Evolutionary conservation across 768 basidiomycete genomes (phyloP).

Genomic region (Podaxis sp.): DNA sequence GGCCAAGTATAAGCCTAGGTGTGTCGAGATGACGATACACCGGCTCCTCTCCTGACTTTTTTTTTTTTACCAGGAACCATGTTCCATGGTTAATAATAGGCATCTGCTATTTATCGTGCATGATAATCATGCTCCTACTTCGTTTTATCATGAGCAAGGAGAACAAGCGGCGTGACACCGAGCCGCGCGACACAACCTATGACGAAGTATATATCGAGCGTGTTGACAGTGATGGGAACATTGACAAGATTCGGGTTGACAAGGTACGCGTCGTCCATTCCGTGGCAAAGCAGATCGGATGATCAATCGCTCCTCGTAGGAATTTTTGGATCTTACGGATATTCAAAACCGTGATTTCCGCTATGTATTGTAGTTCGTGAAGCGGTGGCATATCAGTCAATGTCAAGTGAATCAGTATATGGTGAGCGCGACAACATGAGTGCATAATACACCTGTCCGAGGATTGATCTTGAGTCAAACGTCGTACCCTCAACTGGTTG

Average conservation of each 20-base stretch:
- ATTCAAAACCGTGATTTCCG: conserved; percentile 70
- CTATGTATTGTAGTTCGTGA: conserved; percentile 53
- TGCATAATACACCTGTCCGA: background rate
- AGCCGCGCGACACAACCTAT: conserved; percentile 50
- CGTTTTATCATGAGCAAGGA: conserved; percentile 55
- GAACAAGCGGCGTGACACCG: conserved; percentile 63
- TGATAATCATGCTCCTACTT: conserved; percentile 45
- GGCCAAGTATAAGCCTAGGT: conserved; percentile 65
- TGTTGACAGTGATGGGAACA: conserved; percentile 48
- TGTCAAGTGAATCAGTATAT: background rate
- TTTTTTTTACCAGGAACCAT: conserved; percentile 48
- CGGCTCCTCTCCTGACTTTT: background rate
- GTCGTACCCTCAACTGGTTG: too few relatives aligned
- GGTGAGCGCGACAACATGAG: background rate
- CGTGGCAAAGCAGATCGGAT: background rate
- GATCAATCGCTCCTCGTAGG: conserved; percentile 35
- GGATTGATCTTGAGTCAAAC: too few relatives aligned
- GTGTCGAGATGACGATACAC: background rate
- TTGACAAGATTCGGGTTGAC: conserved; percentile 57
- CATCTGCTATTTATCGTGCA: conserved; percentile 57
- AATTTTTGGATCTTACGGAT: conserved; percentile 74
- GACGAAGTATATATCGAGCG: conserved; percentile 65
- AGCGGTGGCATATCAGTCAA: background rate
- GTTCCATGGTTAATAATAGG: conserved; percentile 80
- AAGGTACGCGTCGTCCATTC: conserved; percentile 47